Conservation (phyloP, 345 rosid species). For the Cardamine resedifolia region DNA sequence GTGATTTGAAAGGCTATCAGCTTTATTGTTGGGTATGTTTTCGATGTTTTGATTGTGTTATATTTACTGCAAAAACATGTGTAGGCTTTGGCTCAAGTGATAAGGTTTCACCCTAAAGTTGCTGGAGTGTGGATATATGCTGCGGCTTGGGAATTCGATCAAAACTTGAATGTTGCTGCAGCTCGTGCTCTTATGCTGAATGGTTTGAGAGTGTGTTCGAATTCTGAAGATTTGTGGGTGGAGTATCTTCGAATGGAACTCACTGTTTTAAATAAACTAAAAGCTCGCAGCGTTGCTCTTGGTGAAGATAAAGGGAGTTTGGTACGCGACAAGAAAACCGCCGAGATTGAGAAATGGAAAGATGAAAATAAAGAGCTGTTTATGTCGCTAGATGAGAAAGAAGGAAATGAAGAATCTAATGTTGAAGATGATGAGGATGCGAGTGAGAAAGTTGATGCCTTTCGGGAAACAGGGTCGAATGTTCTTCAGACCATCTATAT, state of each 20-base stretch:
- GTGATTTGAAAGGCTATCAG: not conserved
- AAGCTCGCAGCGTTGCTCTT: conserved; percentile 69
- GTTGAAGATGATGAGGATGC: conserved; percentile 52
- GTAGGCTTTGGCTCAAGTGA: conserved; percentile 74
- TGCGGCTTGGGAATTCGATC: conserved; percentile 90
- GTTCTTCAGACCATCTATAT: conserved; percentile 58
- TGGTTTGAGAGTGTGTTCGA: conserved; percentile 72
- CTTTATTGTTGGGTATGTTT: not conserved
- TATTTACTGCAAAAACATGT: not conserved
- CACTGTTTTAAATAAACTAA: conserved; percentile 72
- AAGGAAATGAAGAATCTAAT: conserved; percentile 38
- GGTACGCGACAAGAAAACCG: not conserved
- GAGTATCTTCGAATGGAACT: conserved; percentile 90
- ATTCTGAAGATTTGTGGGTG: conserved; percentile 73
- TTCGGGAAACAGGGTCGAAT: conserved; percentile 56
- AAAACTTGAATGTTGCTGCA: conserved; percentile 65
- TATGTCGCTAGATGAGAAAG: conserved; percentile 54
- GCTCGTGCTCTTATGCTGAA: conserved; percentile 84
- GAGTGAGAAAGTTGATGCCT: conserved; percentile 47
- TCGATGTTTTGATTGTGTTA: not conserved
- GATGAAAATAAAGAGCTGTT: conserved; percentile 52
- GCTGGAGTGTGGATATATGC: conserved; percentile 88
- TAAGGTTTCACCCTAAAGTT: conserved; percentile 73
- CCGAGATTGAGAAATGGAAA: conserved; percentile 54
- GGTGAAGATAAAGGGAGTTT: conserved; percentile 48